A percentile compares a stretch with the other conserved stretches of the same genome.
These are phyloP conservation scores for Fremontodendron californicum DNA, from an alignment of 345 rosid genomes.

Conservation along the genomic window DNA sequence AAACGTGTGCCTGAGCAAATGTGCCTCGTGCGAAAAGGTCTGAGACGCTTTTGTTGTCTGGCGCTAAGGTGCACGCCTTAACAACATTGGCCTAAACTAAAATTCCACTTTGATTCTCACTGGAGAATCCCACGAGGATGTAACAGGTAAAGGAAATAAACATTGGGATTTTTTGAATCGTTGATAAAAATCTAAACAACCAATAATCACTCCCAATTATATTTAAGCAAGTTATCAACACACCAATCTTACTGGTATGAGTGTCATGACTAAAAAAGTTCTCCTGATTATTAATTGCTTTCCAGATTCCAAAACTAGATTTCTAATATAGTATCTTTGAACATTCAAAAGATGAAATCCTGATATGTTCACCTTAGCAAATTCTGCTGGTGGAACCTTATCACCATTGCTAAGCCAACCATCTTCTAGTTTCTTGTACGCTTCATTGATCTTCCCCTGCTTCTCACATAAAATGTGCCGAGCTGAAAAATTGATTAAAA, in stretches of 20 bases:
- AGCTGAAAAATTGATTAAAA: constrained; percentile 41
- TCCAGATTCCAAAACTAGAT: background rate
- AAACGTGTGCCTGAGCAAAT: too few relatives aligned
- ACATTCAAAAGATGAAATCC: constrained; percentile 1
- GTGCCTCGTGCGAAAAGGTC: too few relatives aligned
- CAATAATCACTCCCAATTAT: background rate
- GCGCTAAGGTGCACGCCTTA: too few relatives aligned
- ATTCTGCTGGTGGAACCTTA: constrained; percentile 97
- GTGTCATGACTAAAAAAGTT: background rate
- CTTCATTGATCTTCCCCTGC: constrained; percentile 94
- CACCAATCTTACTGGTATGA: background rate
- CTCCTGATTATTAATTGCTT: background rate
- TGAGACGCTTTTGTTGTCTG: too few relatives aligned
- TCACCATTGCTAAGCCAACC: constrained; percentile 93
- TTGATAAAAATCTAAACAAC: too few relatives aligned
- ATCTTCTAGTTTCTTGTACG: constrained; percentile 90
- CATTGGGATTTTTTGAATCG: too few relatives aligned
- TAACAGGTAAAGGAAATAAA: too few relatives aligned
- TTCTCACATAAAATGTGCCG: constrained; percentile 91
- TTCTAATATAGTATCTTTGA: background rate
- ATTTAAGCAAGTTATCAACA: constrained; percentile 5
- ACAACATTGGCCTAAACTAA: too few relatives aligned
- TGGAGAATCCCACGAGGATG: too few relatives aligned
- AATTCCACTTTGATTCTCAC: too few relatives aligned
- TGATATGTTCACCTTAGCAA: constrained; percentile 61